Base-by-base conservation (phyloP, 805 yeast genomes). In the Candida nanaspora region DNA sequence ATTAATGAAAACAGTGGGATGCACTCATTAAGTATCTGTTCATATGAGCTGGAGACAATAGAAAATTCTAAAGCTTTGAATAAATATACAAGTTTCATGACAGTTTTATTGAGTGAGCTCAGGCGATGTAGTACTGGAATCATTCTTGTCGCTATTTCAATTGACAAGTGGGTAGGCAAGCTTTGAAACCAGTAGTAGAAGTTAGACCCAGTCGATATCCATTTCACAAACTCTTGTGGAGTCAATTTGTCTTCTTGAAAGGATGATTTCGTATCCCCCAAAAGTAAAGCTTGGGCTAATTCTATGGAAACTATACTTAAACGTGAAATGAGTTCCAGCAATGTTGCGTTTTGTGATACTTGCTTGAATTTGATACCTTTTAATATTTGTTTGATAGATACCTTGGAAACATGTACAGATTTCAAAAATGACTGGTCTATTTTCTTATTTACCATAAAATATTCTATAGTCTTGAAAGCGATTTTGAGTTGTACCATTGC, bases 131-230 rank as follows among this genome's bases (percentile, higher is more conserved):
- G 35, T 13, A 20, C 18, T 22, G 38, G 38, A 6, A 41, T 38
- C 14, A 42, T 30, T 3, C 33, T 27, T 15, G 18, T 23, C 11
- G 23, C 18, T n/a, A 27, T 36, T 7, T 20, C 21, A 2, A n/a
- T 13, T 16, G 15, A 28, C 6, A 27, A 21, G 3, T 37, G 25
- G 11, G 20, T 18, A n/a, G 20, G 33, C 1, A 47, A 26, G 4
- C 41, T 35, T 18, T 16, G 25, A 19, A 47, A 40, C 54, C 56
- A 50, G 4, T 27, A n/a, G 10, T 39, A 36, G 14, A 44, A 44
- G 30, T 38, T 40, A 5, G 50, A 43, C 1, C 34, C 46, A 4
- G 15, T 18, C 6, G 45, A 42, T 1, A 40, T 32, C 2, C 36
- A 23, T 19, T 35, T 30, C 4, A 48, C 27, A 4, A 48, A 22